Evolutionary conservation across 768 basidiomycete species (phyloP).

Genomic region (Leccinum barrowsii): DNA sequence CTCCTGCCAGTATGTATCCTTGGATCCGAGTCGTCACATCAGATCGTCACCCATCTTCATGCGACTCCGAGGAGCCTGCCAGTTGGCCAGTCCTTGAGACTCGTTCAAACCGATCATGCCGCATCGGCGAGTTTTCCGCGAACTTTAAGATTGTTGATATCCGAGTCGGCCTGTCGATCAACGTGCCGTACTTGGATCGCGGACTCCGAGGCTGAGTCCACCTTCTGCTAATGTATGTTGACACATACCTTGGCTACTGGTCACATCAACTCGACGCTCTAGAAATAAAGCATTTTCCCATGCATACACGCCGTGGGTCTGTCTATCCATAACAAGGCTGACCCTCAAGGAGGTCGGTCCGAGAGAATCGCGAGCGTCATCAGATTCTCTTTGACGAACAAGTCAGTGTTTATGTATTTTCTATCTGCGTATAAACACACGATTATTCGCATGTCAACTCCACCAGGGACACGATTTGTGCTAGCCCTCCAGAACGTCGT

Average conservation of each 20-base stretch:
- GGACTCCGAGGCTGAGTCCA: no score
- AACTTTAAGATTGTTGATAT: no score
- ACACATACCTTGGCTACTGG: background rate
- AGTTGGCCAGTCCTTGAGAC: background rate
- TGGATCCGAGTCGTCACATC: background rate
- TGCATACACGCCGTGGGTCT: background rate
- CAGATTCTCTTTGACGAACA: slow-evolving; percentile 1
- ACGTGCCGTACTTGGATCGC: no score
- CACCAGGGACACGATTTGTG: background rate
- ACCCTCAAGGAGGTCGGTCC: slow-evolving; percentile 12
- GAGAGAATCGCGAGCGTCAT: slow-evolving; percentile 7
- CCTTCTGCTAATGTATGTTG: no score
- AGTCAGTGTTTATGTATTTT: background rate
- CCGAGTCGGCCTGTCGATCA: no score
- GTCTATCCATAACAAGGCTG: background rate
- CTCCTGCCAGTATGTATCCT: no score
- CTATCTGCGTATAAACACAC: background rate
- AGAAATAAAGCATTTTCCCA: background rate
- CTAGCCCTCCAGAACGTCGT: background rate
- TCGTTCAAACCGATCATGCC: background rate
- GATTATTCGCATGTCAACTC: background rate
- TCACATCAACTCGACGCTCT: slow-evolving; percentile 11
- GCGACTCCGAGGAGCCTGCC: background rate
- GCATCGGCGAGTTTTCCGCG: background rate
- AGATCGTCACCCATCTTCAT: background rate